Evolutionary conservation across 148 eudicot genomes (phyloP).

Genomic region (Rhododendron griersonianum): DNA sequence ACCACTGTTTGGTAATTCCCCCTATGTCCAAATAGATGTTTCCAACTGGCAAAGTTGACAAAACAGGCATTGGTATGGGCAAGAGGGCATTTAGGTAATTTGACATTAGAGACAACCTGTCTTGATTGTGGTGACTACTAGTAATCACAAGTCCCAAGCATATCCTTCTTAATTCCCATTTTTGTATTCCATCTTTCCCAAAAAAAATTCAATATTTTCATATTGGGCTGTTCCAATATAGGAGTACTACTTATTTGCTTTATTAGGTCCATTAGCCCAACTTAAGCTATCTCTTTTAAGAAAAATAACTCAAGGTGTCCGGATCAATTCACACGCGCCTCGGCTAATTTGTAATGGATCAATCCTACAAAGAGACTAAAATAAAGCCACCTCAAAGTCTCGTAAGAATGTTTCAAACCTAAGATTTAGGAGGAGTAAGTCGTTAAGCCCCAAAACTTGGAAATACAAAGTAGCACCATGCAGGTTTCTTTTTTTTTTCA

Average conservation of each 20-base stretch:
- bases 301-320: too few species aligned
- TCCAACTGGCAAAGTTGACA: background rate
- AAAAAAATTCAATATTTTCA: too few species aligned
- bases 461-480: too few species aligned
- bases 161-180: background rate
- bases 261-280: background rate
- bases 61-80: background rate
- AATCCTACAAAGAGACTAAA: too few species aligned
- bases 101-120: constrained; percentile 4
- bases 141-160: constrained; percentile 11
- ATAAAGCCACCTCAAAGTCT: too few species aligned
- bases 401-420: background rate
- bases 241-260: too few species aligned
- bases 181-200: background rate
- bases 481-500: too few species aligned
- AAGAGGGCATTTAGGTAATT: background rate
- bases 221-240: background rate
- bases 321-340: background rate
- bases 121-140: background rate
- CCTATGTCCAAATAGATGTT: background rate
- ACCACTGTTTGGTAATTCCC: too few species aligned
- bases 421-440: background rate
- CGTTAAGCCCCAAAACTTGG: background rate
- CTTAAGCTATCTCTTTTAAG: background rate
- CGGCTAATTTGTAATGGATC: too few species aligned